Percentiles rank a stretch among this genome's conserved stretches.
Evolutionary conservation across 2,329 filamentous ascomycete genomes (phyloP).

Genomic region (Fusarium cyanostomum): DNA sequence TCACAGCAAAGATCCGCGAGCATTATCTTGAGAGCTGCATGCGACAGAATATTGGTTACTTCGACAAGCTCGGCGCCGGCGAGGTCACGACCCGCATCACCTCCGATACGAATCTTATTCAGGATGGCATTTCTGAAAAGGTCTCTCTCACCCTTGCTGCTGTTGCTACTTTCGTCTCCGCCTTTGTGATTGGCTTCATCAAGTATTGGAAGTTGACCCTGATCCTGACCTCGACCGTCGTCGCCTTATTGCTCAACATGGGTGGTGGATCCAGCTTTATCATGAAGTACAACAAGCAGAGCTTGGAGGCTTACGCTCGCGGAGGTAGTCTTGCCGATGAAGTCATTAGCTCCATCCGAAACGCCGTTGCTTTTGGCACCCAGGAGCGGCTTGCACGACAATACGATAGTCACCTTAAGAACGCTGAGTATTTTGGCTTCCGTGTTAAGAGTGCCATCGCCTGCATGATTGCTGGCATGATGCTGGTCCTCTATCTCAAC

Average conservation of each 20-base stretch:
- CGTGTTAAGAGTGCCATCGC: conserved; percentile 78
- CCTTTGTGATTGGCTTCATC: conserved; percentile 90
- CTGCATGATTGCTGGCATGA: conserved; percentile 84
- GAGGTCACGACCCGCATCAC: conserved; percentile 96
- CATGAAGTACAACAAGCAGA: conserved; percentile 81
- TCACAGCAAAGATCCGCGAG: conserved; percentile 80
- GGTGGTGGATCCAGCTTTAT: conserved; percentile 77
- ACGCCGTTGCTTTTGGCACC: conserved; percentile 91
- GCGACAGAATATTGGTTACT: conserved; percentile 90
- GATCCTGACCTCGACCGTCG: conserved; percentile 83
- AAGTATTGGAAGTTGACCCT: conserved; percentile 94
- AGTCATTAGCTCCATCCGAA: conserved; percentile 92
- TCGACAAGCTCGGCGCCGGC: conserved; percentile 90
- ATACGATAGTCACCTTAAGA: conserved; percentile 79
- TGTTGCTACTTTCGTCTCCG: conserved; percentile 83
- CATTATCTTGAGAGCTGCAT: conserved; percentile 86
- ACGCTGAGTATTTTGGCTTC: conserved; percentile 79
- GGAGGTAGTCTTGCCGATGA: conserved; percentile 93
- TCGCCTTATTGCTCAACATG: conserved; percentile 83
- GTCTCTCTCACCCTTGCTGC: conserved; percentile 80
- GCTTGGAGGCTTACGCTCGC: conserved; percentile 80
- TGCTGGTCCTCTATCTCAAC: conserved; percentile 85
- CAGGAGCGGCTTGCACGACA: conserved; percentile 89
- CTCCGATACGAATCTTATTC: conserved; percentile 90
- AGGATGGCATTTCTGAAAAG: conserved; percentile 94